A percentile compares a stretch with the other conserved stretches of the same genome.
These are phyloP conservation scores for Hibiscus syriacus DNA, from an alignment of 345 rosid genomes.

Conservation along the genomic window DNA sequence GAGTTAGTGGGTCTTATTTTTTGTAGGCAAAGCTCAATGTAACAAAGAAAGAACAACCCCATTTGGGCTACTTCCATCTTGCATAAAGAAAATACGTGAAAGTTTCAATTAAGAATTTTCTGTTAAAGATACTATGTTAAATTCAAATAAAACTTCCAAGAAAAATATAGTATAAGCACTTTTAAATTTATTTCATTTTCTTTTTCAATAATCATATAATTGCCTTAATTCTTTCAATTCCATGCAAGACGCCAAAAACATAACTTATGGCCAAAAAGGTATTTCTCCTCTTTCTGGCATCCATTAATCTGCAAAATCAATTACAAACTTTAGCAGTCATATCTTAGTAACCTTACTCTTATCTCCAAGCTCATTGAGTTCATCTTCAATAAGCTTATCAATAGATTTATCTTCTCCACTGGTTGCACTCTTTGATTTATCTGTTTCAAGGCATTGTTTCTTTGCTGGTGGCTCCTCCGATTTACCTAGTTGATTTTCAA, in stretches of 20 bases:
- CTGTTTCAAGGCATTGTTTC: slow-evolving; percentile 50
- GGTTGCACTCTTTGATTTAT: slow-evolving; percentile 22
- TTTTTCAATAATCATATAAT: neutral
- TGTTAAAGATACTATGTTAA: neutral
- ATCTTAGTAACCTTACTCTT: slow-evolving; percentile 78
- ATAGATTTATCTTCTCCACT: slow-evolving; percentile 45
- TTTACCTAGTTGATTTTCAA: slow-evolving; percentile 26
- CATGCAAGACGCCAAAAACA: neutral
- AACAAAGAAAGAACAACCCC: neutral
- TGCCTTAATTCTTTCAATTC: neutral
- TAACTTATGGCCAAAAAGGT: neutral
- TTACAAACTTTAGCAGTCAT: too few species aligned
- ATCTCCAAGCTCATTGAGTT: slow-evolving; percentile 81
- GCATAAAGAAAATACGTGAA: neutral
- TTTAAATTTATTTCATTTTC: neutral
- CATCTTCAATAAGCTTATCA: slow-evolving; percentile 91
- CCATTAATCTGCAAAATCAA: too few species aligned
- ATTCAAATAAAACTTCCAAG: neutral
- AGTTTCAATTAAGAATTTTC: neutral
- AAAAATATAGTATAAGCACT: neutral
- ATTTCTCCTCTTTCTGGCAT: neutral
- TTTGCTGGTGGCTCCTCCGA: slow-evolving; percentile 52
- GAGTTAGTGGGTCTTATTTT: neutral
- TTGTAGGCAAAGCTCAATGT: neutral
- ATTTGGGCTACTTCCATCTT: neutral